Evolutionary conservation across 2,329 filamentous ascomycete species (phyloP), one percentile per base, ranked within the genome.

Genomic region (Ascochyta pisi): DNA sequence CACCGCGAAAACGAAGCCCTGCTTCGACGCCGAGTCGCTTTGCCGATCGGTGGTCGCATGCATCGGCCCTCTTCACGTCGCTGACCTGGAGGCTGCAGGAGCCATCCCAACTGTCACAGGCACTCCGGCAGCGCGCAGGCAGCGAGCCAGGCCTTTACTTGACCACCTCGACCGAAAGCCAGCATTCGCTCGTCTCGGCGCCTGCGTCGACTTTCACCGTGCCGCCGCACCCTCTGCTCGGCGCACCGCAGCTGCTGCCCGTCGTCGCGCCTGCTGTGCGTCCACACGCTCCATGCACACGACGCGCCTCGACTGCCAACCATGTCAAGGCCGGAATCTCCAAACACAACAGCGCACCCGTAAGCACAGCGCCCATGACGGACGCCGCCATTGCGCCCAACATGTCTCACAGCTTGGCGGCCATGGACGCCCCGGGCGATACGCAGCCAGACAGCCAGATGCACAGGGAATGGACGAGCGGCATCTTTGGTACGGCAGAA

Each of bases 391-490:
- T 50, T 37, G 61, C 52, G 16, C 54, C 41, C 35, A 76, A 63
- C 27, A 73, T 73, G 69, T 54, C 62, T 50, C 63, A 68, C 27
- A 77, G 76, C 31, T 80, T 80, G 57, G 76, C 66, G 31, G 76
- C 68, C 42, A 70, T 73, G 45, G 73, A 73, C 54, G 65, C 60
- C 16, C 69, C 70, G 2, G 79, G 78, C 45, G 79, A 82, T 57
- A 82, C 80, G 1, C 80, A 82, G 67, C 73, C 75, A 23, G 77
- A 79, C 50, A 79, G 78, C 49, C 79, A 82, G 60, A 75, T 81
- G 41, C 78, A 79, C 63, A 76, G 68, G 42, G 65, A 77, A 22
- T 78, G 68, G 57, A 74, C 70, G 40, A 77, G 74, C 37, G 67
- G 61, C 24, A 54, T 69, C 23, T 63, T 53, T 16, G 60, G 54